These are phyloP conservation scores for Sistotremastrum suecicum DNA, from an alignment of 768 basidiomycete genomes.

Conservation along the genomic window DNA sequence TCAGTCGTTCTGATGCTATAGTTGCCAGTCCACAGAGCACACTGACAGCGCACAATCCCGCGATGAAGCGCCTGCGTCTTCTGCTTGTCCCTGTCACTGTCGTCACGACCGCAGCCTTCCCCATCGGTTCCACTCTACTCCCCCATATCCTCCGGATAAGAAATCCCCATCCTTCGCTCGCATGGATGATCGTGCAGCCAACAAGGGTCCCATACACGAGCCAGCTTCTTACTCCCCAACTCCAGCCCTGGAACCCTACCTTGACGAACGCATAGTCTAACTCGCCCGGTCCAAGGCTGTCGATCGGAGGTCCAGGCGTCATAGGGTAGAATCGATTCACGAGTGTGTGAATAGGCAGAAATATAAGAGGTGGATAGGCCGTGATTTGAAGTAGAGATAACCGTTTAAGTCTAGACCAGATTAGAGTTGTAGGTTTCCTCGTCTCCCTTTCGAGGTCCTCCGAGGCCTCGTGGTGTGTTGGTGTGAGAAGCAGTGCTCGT, in stretches of 20 bases:
- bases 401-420: not conserved
- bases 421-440: no score
- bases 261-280: slow-evolving; percentile 21
- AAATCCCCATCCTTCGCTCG: slow-evolving; percentile 11
- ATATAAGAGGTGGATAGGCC: slow-evolving; percentile 15
- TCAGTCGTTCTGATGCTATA: no score
- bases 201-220: slow-evolving; percentile 14
- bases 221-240: slow-evolving; percentile 3
- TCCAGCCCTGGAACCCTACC: slow-evolving; percentile 10
- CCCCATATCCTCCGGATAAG: slow-evolving; percentile 5
- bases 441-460: no score
- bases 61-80: no score
- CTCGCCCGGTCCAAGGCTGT: slow-evolving; percentile 16
- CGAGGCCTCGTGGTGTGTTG: not conserved
- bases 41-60: no score
- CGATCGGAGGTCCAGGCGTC: slow-evolving; percentile 13
- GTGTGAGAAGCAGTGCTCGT: slow-evolving; percentile 8
- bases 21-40: no score
- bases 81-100: no score
- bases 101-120: no score
- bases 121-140: not conserved
- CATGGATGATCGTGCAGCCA: slow-evolving; percentile 11
- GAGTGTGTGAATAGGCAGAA: slow-evolving; percentile 17
- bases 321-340: slow-evolving; percentile 18
- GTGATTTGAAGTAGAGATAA: slow-evolving; percentile 13